These are phyloP conservation scores for Mimosa pudica DNA, from an alignment of 306 rosid species.

Conservation along the genomic window DNA sequence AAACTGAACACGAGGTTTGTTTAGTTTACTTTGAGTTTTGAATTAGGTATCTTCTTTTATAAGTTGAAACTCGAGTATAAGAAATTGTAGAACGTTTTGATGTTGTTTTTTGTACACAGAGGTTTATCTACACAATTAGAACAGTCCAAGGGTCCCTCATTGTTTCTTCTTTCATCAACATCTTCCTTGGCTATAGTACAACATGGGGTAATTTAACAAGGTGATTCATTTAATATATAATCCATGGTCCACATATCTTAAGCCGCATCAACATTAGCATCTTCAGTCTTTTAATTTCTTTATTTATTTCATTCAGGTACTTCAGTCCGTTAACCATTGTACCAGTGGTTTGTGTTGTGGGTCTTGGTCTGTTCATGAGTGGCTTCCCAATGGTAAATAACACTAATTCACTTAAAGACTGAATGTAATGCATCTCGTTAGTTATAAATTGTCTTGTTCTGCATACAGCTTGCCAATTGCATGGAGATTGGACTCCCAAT, in stretches of 20 bases:
- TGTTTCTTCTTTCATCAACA: slow-evolving; percentile 74
- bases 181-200: slow-evolving; percentile 75
- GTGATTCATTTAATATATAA: slow-evolving; percentile 40
- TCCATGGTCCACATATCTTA: background rate
- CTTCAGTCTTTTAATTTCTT: background rate
- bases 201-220: slow-evolving; percentile 73
- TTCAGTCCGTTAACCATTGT: slow-evolving; percentile 73
- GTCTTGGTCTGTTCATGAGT: slow-evolving; percentile 80
- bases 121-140: slow-evolving; percentile 68
- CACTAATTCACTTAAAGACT: slow-evolving; percentile 11
- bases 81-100: slow-evolving; percentile 18
- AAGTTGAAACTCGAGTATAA: slow-evolving; percentile 8
- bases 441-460: slow-evolving; percentile 26
- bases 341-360: slow-evolving; percentile 77
- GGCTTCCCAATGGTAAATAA: slow-evolving; percentile 86
- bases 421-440: background rate
- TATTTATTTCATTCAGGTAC: slow-evolving; percentile 49
- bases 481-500: slow-evolving; percentile 84
- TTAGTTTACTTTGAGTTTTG: background rate
- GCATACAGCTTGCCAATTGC: slow-evolving; percentile 84
- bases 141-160: slow-evolving; percentile 91
- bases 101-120: slow-evolving; percentile 51
- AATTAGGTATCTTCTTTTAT: slow-evolving; percentile 15
- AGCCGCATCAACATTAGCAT: background rate
- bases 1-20: slow-evolving; percentile 68